Evolutionary conservation across 1,284 basidiomycete genomes (phyloP), one percentile per base, ranked within the genome.

Genomic region (Ustilago lituana): DNA sequence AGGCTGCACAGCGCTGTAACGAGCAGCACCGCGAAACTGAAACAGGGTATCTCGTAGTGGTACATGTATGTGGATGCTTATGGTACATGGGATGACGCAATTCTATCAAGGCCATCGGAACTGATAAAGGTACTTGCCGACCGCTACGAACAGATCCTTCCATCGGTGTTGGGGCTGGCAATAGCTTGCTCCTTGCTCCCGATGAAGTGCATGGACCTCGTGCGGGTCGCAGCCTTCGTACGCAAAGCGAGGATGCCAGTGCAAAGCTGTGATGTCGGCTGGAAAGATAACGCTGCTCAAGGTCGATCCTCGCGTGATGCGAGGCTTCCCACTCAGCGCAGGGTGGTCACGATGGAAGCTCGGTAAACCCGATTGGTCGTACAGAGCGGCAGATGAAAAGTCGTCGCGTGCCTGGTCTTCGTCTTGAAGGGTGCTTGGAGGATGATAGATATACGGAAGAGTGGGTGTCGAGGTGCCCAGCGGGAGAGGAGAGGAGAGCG

Each of bases 71-170:
- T n/a, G n/a, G n/a, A n/a, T n/a, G n/a, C n/a, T n/a, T n/a, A n/a
- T n/a, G n/a, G n/a, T n/a, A n/a, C n/a, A n/a, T n/a, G n/a, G n/a
- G n/a, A n/a, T n/a, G n/a, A n/a, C n/a, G n/a, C n/a, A n/a, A n/a
- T n/a, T n/a, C n/a, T n/a, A 29, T 29, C 29, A 68, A 8, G 59
- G 53, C 54, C 60, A 63, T 9, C 59, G 29, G 10, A 68, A 68
- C 23, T 59, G 65, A 31, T 68, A 68, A 5, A 68, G 26, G 55
- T 59, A 63, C 5, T 43, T 22, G 4, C 53, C 65, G 3, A 31
- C 54, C 3, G 24, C 54, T 9, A 63, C 59, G 14, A 17, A 59
- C 5, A 68, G 55, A 24, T 68, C 65, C 31, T 44, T 59, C 49
- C 54, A 63, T 12, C 27, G 36, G 35, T 39, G 40, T n/a, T 27